These are phyloP conservation scores for Fusarium kyushuense DNA, from an alignment of 2,329 filamentous ascomycete genomes.

Conservation along the genomic window DNA sequence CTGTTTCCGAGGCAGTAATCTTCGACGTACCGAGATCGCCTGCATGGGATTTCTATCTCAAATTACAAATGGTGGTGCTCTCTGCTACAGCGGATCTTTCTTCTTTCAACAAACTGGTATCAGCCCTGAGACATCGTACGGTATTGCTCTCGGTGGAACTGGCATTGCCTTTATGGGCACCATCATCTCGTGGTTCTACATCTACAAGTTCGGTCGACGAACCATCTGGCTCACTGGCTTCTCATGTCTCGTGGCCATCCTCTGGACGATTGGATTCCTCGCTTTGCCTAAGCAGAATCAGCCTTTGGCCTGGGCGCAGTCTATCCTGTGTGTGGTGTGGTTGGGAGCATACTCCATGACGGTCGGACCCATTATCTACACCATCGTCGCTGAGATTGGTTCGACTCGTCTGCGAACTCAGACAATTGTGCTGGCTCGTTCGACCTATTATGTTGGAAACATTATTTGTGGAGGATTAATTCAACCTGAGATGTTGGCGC, in stretches of 20 bases:
- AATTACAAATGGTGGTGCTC: slow-evolving; percentile 56
- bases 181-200: slow-evolving; percentile 59
- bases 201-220: slow-evolving; percentile 58
- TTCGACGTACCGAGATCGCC: slow-evolving; percentile 60
- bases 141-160: slow-evolving; percentile 57
- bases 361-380: slow-evolving; percentile 60
- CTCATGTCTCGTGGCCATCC: slow-evolving; percentile 51
- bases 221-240: slow-evolving; percentile 59
- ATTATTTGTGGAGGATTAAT: slow-evolving; percentile 56
- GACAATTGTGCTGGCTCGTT: slow-evolving; percentile 57
- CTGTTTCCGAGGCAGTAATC: slow-evolving; percentile 62
- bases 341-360: slow-evolving; percentile 58
- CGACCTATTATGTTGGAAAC: slow-evolving; percentile 57
- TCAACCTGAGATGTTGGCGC: slow-evolving; percentile 55
- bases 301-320: slow-evolving; percentile 56
- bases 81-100: slow-evolving; percentile 59
- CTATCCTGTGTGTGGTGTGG: slow-evolving; percentile 59
- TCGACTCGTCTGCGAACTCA: slow-evolving; percentile 58
- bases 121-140: slow-evolving; percentile 53
- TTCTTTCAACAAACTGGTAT: slow-evolving; percentile 62
- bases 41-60: slow-evolving; percentile 58
- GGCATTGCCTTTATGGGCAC: slow-evolving; percentile 59
- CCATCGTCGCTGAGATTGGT: slow-evolving; percentile 57
- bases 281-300: slow-evolving; percentile 53
- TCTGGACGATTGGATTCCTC: slow-evolving; percentile 60